Base-by-base conservation (phyloP, 2,329 filamentous ascomycete genomes). In the Trichoderma semiorbis region DNA sequence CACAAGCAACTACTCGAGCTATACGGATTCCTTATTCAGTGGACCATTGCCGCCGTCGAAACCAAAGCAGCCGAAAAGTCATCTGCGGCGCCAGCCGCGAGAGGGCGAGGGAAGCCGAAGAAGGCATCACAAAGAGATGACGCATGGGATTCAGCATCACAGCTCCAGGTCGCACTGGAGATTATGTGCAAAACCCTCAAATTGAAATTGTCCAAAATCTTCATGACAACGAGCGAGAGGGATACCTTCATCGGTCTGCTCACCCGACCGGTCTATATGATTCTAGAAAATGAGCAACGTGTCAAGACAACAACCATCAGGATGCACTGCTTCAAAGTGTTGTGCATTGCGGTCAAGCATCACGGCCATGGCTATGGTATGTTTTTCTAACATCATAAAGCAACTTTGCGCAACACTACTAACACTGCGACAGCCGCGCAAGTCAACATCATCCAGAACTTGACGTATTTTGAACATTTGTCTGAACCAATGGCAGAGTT, bases 401-500 rank as follows among this genome's bases (percentile, higher is more conserved):
- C 5, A 76, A 3, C 7, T 43, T 30, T 11, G 14, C 34, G 75
- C 4, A 28, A 72, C 34, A 53, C 7, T n/a, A 74, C 79, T 83
- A 70, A 85, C 74, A 61, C 28, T 7, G 28, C 53, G 14, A 10
- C 77, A 97, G 93, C 93, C 66, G 96, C 96, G 2, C 96, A 99
- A 86, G 98, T 97, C 62, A 97, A 95, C 60, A 97, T 99, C 78
- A 95, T 98, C 69, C 96, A 99, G 81, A 98, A 96, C 79, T 84
- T 99, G 75, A 97, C 96, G 6, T 99, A 99, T 80, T 99, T 98
- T 78, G 96, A 99, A 82, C 96, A 99, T 81, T 84, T 99, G n/a
- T 95, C 96, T 0, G 96, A 99, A 79, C 96, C 96, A 1, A 99
- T 99, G 96, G 96, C 96, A 36, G 97, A 99, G 80, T 97, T 99